Percentiles rank a stretch among this genome's conserved stretches.
These are phyloP conservation scores for Nakazawaea wickerhamii DNA, from an alignment of 805 yeast species.

Conservation along the genomic window DNA sequence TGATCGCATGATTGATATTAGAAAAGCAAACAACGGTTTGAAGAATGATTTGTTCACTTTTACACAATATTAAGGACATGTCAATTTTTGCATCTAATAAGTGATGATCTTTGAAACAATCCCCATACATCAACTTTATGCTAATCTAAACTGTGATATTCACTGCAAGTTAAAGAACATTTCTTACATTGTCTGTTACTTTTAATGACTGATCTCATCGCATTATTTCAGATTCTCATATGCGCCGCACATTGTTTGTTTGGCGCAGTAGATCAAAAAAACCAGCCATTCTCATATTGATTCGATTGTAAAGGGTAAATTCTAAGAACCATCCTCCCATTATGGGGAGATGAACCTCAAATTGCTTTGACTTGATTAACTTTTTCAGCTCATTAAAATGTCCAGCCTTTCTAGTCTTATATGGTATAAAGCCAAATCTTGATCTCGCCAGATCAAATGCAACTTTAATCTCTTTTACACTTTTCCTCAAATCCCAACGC, in stretches of 20 bases:
- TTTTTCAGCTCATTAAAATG: background rate
- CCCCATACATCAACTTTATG: no score
- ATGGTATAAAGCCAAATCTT: background rate
- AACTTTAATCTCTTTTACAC: background rate
- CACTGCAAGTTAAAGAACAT: no score
- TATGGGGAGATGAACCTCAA: background rate
- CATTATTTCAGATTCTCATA: background rate
- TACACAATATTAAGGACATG: no score
- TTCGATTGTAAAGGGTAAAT: background rate
- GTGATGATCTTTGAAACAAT: no score
- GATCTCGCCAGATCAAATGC: slow-evolving; percentile 8
- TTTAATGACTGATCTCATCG: no score
- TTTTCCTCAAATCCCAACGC: background rate
- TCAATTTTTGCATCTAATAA: no score
- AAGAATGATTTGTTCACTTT: no score
- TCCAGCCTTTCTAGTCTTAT: slow-evolving; percentile 3
- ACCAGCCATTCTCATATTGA: slow-evolving; percentile 1
- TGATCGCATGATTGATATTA: no score
- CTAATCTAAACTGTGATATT: no score
- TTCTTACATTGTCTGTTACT: no score
- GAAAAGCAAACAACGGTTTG: no score
- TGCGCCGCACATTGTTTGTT: background rate
- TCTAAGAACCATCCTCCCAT: background rate
- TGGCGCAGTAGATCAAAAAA: slow-evolving; percentile 1
- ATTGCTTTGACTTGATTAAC: background rate